Evolutionary conservation across 306 rosid species (phyloP), one percentile per base, ranked within the genome.

Genomic region (Morella rubra): DNA sequence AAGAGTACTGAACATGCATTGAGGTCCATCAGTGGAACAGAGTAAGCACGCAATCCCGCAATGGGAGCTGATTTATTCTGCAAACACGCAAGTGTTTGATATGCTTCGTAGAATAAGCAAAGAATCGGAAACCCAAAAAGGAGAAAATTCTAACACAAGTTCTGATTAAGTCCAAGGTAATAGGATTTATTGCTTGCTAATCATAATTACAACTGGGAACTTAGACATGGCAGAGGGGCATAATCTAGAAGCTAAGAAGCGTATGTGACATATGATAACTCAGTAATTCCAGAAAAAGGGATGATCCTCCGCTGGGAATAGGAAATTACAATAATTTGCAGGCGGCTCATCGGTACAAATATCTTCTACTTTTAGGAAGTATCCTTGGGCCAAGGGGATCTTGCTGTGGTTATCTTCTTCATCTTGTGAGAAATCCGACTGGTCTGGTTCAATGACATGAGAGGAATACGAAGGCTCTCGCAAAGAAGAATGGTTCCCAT

Each of bases 401-500:
- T 75, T 78, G 67, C 86, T 73, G 50, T 82, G 78, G 73, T 86
- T 73, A 74, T 89, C 93, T 20, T 93, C 96, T 79, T 93, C 92
- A 71, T 87, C 94, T 37, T 85, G 96, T 54, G 96, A 90, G 86
- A 87, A 89, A 85, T 92, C 93, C 1, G 96, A 90, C 41, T 85
- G 85, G 24, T 89, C 97, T 18, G 82, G 87, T 70, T 87, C 93
- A 55, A 86, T 79, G 8, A 71, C 88, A 58, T 85, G 95, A 2
- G 91, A 88, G 18, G 91, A 91, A 77, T 86, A 86, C 6, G 88
- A 80, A 19, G 93, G 94, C 81, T 91, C 97, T 51, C 85, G 44
- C 51, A 91, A 75, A 51, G 90, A 80, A 5, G 82, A 86, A 8
- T 79, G 84, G 81, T 90, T 87, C 62, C 79, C 79, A 75, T 92